These are phyloP conservation scores for Coemansia sp. DNA, from an alignment of 371 early-diverging fungal species.

Conservation along the genomic window DNA sequence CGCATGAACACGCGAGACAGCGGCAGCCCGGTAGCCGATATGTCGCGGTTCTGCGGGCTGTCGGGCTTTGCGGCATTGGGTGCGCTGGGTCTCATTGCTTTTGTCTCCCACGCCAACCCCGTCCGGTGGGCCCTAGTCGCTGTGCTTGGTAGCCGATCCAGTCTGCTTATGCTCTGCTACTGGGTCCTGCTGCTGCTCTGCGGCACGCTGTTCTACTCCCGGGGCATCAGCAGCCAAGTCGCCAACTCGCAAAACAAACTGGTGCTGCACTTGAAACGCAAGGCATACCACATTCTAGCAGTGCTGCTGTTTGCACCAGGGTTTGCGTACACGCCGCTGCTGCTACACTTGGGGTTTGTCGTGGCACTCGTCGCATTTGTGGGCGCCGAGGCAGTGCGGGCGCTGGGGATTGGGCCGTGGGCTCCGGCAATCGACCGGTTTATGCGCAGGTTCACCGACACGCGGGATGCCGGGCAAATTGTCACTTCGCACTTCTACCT, in stretches of 20 bases:
- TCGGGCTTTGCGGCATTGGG: neutral
- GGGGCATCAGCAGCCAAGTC: neutral
- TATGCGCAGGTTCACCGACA: conserved; percentile 75
- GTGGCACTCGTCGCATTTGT: conserved; percentile 73
- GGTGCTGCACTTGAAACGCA: conserved; percentile 57
- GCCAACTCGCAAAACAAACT: conserved; percentile 6
- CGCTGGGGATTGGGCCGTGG: conserved; percentile 71
- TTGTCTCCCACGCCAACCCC: neutral
- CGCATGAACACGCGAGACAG: neutral
- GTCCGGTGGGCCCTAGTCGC: conserved; percentile 23
- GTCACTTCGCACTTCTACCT: conserved; percentile 90
- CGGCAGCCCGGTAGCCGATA: too few species aligned
- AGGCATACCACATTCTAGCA: conserved; percentile 83
- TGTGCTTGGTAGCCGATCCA: conserved; percentile 2
- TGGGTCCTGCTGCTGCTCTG: conserved; percentile 28
- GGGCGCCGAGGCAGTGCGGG: conserved; percentile 77
- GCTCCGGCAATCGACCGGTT: conserved; percentile 71
- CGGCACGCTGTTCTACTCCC: neutral
- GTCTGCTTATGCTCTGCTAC: conserved; percentile 20
- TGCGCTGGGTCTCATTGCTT: conserved; percentile 7
- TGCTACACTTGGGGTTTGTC: conserved; percentile 80
- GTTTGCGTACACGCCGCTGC: conserved; percentile 63
- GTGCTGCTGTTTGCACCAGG: conserved; percentile 86
- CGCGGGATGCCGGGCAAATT: conserved; percentile 75
- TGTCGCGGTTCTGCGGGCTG: neutral